Base-by-base conservation (phyloP, 257 asterid species). In the Nicotiana tabacum region DNA sequence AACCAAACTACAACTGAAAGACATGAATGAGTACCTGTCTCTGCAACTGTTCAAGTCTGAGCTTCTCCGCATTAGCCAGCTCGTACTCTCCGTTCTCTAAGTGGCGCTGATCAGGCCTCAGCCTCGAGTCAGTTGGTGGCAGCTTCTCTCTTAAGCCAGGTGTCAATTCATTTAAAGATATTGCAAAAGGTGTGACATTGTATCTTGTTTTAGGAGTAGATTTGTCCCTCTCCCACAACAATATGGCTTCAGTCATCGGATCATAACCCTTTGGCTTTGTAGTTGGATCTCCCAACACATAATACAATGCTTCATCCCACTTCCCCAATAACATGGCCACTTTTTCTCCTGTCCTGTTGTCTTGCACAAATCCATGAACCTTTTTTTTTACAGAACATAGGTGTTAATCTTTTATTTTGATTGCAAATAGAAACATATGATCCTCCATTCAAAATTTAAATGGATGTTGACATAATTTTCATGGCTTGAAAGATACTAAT, bases 301-400 rank as follows among this genome's bases (percentile, higher is more conserved):
- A 96, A 87, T 96, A 94, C 94, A 96, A 88, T 72, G 99, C 98
- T 84, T 96, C 99, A 78, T 94, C 98, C 99, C 99, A 96, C 86
- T 96, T 96, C 67, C 99, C 99, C 48, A 94, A 86, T 83, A 96
- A 77, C 88, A 94, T 90, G 15, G 99, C 99, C 61, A 94, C 98
- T 87, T 96, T 94, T 89, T 96, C 98, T 80, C 99, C 98, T 2
- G 95, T 96, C 87, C 86, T 90, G 57, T 96, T 96, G 95, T 96
- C 99, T 90, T 94, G 99, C 85, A 96, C 97, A 83, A 96, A 91
- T 66, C 99, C 99, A 83, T 96, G 99, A 80, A 96, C 97, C 99
- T 96, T 83, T 43, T 24, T 24, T 83, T 82, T 69, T 13, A 46
- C 61, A 70, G 65, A 77, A 69, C 61, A 58, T 72, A 74, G 78